Base-by-base conservation (phyloP, 2,329 filamentous ascomycete genomes). In the Penicillium carneum region DNA sequence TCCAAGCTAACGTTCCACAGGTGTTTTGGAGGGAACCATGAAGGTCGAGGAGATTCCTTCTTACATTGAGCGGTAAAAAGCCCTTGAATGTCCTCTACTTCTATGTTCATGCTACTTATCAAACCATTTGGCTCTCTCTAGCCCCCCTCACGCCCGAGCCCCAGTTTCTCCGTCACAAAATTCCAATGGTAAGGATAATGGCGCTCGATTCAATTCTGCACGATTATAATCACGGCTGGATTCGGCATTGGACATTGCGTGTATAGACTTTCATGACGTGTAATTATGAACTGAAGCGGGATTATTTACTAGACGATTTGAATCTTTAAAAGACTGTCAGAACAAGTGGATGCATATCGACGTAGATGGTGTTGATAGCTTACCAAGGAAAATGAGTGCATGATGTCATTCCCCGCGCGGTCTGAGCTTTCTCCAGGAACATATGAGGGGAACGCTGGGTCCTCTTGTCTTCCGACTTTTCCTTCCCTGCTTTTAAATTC, bases 11-110 rank as follows among this genome's bases (percentile, higher is more conserved):
- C 59, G 1, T 52, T 42, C 46, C 9, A 42, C 63, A 85, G 87
- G 88, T 67, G 93, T 97, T 70, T 80, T 97, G 47, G 85, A 92
- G 69, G 91, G 91, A 63, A 88, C 87, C 67, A 87, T 88, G 69
- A 87, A 88, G 67, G 90, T 93, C 18, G 87, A 93, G 65, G 90
- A 96, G 69, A 93, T 97, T 70, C 92, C 93, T 26, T 82, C 84
- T 59, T 82, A 95, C 58, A 86, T 91, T 68, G 80, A 81, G 71
- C 74, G 74, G 68, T 77, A 79, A 75, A 70, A 71, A 55, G 26
- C 56, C 52, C 46, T 52, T 26, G 23, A 11, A 29, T 31, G 43
- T 38, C 26, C 49, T 57, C 57, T 51, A 26, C 23, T 66, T 52
- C 18, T 39, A 26, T 63, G 51, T 60, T 38, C 63, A 41, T 66